Evolutionary conservation across 305 asterid species (phyloP).

Genomic region (Plantago lanceolata): DNA sequence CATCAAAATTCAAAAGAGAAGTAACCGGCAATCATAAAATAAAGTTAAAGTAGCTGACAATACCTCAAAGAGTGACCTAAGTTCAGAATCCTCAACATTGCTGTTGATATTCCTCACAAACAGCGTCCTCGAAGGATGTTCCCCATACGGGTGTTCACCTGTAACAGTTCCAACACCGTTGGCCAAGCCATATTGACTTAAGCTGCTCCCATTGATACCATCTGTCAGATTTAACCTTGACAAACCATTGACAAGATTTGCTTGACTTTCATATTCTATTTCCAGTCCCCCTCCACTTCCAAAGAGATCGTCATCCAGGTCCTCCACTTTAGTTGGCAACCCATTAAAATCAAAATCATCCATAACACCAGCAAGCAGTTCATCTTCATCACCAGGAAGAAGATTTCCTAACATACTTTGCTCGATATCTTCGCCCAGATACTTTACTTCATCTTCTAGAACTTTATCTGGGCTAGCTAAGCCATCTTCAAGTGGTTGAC

Average conservation of each 20-base stretch:
- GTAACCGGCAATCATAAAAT: background rate
- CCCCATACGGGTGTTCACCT: slow-evolving; percentile 88
- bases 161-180: slow-evolving; percentile 41
- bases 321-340: slow-evolving; percentile 57
- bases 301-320: slow-evolving; percentile 76
- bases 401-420: slow-evolving; percentile 33
- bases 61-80: slow-evolving; percentile 75
- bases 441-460: slow-evolving; percentile 32
- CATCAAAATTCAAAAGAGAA: background rate
- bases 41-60: background rate
- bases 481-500: slow-evolving; percentile 46
- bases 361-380: slow-evolving; percentile 80
- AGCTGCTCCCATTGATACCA: slow-evolving; percentile 32
- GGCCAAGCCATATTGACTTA: slow-evolving; percentile 31
- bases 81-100: slow-evolving; percentile 74
- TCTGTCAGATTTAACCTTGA: slow-evolving; percentile 39
- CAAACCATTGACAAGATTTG: slow-evolving; percentile 31
- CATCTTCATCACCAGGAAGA: slow-evolving; percentile 67
- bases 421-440: slow-evolving; percentile 36
- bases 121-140: slow-evolving; percentile 82
- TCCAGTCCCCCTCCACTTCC: slow-evolving; percentile 80
- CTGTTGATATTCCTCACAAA: slow-evolving; percentile 81
- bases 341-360: slow-evolving; percentile 87
- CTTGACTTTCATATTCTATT: slow-evolving; percentile 51
- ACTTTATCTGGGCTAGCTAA: slow-evolving; percentile 35